Conservation (phyloP, 306 rosid species). For the Prosopis cineraria region DNA sequence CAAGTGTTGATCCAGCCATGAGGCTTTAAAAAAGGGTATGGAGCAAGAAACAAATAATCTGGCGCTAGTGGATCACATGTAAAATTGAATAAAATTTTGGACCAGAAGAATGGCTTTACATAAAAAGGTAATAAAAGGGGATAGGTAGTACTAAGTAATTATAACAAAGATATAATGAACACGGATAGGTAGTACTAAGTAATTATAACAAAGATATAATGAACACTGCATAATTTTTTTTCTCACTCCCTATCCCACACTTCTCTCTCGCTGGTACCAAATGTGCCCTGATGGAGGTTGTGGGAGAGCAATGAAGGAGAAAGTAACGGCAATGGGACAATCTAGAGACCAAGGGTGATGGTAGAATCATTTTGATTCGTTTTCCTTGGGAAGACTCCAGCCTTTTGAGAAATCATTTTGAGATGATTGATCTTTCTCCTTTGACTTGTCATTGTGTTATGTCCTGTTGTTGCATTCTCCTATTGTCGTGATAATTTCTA, state of each 20-base stretch:
- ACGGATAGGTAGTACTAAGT: background rate
- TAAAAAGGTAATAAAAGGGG: background rate
- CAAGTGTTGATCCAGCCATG: background rate
- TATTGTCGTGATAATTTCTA: background rate
- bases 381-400: background rate
- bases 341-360: background rate
- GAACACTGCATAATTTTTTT: background rate
- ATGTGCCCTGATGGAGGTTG: background rate
- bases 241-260: background rate
- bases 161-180: too few species aligned
- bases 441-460: background rate
- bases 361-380: background rate
- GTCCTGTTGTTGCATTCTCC: background rate
- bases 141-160: background rate
- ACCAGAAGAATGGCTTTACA: too few species aligned
- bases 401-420: background rate
- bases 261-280: background rate
- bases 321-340: background rate
- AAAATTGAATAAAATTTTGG: too few species aligned
- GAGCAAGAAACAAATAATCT: background rate
- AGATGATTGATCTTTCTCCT: background rate
- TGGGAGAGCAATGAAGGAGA: background rate
- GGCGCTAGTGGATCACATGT: background rate
- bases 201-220: too few species aligned
- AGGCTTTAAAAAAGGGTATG: background rate